Conservation (phyloP, 768 basidiomycete species). For the Leccinum rimulosum region DNA sequence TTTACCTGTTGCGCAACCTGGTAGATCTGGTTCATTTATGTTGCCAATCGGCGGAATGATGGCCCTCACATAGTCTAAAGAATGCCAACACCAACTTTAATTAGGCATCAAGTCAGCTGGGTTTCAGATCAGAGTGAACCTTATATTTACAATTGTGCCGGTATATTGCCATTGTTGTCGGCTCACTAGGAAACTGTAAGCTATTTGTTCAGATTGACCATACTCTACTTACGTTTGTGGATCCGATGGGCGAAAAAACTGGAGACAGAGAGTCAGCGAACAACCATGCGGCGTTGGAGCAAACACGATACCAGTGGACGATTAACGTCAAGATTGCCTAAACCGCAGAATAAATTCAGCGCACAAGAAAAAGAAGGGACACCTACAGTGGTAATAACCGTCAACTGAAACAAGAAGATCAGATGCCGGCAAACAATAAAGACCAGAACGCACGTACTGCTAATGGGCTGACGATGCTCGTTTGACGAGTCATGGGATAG, state of each 20-base stretch:
- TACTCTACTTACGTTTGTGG: slow-evolving; percentile 34
- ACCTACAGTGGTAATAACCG: slow-evolving; percentile 33
- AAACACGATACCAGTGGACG: slow-evolving; percentile 45
- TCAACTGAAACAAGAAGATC: slow-evolving; percentile 18
- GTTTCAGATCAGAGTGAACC: not conserved
- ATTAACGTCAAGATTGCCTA: slow-evolving; percentile 48
- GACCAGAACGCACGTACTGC: slow-evolving; percentile 21
- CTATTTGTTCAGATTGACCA: not conserved
- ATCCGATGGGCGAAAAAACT: slow-evolving; percentile 43
- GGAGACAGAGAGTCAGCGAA: not conserved
- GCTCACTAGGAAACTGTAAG: slow-evolving; percentile 22
- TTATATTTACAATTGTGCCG: slow-evolving; percentile 32
- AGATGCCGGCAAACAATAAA: not conserved
- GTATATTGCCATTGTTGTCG: slow-evolving; percentile 31
- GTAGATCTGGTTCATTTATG: not conserved
- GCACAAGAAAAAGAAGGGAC: not conserved
- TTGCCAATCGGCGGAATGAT: not conserved
- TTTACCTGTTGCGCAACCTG: slow-evolving; percentile 37
- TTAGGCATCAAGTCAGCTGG: slow-evolving; percentile 1
- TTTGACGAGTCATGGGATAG: not conserved
- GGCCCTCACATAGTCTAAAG: slow-evolving; percentile 31
- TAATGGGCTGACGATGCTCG: slow-evolving; percentile 15
- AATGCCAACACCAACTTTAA: slow-evolving; percentile 29
- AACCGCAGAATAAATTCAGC: slow-evolving; percentile 19
- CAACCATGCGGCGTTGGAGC: not conserved